These are phyloP conservation scores for Exophiala viscosa DNA, from an alignment of 2,329 filamentous ascomycete species.

Conservation along the genomic window DNA sequence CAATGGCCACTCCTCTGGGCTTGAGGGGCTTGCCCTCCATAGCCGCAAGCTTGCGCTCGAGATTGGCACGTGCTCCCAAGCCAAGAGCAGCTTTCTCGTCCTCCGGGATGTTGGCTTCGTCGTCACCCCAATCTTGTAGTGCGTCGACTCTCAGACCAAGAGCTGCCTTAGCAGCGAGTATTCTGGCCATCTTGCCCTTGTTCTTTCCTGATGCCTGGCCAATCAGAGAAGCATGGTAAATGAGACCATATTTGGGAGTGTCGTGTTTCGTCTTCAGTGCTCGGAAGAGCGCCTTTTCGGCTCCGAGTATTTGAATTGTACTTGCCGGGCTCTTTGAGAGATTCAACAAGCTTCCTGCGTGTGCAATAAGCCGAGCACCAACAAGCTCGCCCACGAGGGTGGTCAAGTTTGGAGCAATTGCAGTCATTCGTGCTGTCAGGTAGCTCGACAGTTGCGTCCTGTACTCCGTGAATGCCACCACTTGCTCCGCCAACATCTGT, in stretches of 20 bases:
- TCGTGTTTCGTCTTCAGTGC: slow-evolving; percentile 99
- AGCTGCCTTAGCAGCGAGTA: slow-evolving; percentile 89
- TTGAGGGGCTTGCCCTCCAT: slow-evolving; percentile 89
- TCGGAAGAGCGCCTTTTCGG: slow-evolving; percentile 97
- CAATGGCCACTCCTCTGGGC: slow-evolving; percentile 70
- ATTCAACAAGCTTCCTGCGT: slow-evolving; percentile 90
- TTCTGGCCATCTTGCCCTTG: slow-evolving; percentile 98
- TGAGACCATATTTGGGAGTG: slow-evolving; percentile 95
- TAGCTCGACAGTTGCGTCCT: slow-evolving; percentile 83
- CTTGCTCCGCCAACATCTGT: slow-evolving; percentile 84
- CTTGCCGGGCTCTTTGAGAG: slow-evolving; percentile 92
- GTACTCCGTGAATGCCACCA: slow-evolving; percentile 88
- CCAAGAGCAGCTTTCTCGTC: slow-evolving; percentile 84
- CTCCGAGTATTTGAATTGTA: slow-evolving; percentile 96
- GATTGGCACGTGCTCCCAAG: slow-evolving; percentile 51
- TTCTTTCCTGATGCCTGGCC: slow-evolving; percentile 96
- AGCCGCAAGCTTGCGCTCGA: slow-evolving; percentile 47
- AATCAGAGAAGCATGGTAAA: slow-evolving; percentile 88
- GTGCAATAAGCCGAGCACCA: slow-evolving; percentile 88
- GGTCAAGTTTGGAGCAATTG: slow-evolving; percentile 93
- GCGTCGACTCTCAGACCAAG: slow-evolving; percentile 92
- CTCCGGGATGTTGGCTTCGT: slow-evolving; percentile 63
- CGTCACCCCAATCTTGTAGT: slow-evolving; percentile 70
- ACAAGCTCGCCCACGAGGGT: slow-evolving; percentile 90
- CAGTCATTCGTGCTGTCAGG: slow-evolving; percentile 88